These are phyloP conservation scores for Auriculariales sp. DNA, from an alignment of 768 basidiomycete species.

Conservation along the genomic window DNA sequence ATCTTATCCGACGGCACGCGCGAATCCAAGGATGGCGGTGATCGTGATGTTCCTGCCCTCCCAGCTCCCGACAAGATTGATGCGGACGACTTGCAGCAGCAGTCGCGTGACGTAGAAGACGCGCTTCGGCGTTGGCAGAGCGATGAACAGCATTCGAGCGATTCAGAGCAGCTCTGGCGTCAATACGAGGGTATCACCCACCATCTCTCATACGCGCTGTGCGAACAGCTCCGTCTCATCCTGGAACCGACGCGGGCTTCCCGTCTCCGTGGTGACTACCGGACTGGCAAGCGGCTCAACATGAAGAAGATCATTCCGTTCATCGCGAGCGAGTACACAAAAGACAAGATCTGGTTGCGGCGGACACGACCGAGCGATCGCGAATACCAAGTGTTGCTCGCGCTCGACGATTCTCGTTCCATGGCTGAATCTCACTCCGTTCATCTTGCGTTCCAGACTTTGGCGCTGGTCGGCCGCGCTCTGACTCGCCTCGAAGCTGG, in stretches of 20 bases:
- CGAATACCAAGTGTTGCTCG: conserved; percentile 89
- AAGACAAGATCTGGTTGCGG: conserved; percentile 98
- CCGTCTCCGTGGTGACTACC: conserved; percentile 89
- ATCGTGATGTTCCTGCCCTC: conserved; percentile 30
- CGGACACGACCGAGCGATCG: conserved; percentile 86
- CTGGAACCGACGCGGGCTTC: conserved; percentile 91
- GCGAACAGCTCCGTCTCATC: conserved; percentile 93
- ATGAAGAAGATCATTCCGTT: conserved; percentile 98
- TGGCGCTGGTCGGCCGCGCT: conserved; percentile 83
- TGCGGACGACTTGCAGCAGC: conserved; percentile 15
- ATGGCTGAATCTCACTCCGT: conserved; percentile 91
- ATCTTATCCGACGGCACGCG: too few relatives aligned
- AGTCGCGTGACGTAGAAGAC: conserved; percentile 25
- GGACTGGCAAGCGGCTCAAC: conserved; percentile 92
- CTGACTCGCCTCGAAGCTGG: conserved; percentile 86
- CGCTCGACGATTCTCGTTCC: conserved; percentile 90
- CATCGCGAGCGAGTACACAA: conserved; percentile 97
- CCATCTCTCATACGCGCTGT: conserved; percentile 79
- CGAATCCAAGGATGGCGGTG: conserved; percentile 11
- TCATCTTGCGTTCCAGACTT: conserved; percentile 86
- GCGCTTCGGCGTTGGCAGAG: conserved; percentile 48
- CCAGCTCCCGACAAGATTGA: conserved; percentile 16
- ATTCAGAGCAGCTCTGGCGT: conserved; percentile 75
- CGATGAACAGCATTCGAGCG: conserved; percentile 36
- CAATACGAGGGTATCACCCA: conserved; percentile 82